Conservation (phyloP, 2,329 filamentous ascomycete species). For the Botrytis paeoniae region DNA sequence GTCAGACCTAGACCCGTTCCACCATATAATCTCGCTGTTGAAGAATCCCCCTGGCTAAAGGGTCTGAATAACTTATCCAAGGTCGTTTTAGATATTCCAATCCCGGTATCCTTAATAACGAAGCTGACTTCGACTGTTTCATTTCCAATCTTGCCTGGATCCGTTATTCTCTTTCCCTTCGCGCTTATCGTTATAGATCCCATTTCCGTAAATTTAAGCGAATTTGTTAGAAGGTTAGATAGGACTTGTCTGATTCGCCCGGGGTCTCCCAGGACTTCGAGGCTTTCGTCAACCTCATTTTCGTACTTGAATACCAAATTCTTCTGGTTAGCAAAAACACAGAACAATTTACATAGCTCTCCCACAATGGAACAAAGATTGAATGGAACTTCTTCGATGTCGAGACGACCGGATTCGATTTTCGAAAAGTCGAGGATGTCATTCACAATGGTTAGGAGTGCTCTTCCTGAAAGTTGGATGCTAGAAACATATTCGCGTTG, state of each 20-base stretch:
- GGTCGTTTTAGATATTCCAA: conserved; percentile 66
- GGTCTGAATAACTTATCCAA: conserved; percentile 72
- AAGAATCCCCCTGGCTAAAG: conserved; percentile 75
- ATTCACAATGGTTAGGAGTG: conserved; percentile 55
- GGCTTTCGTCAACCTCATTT: conserved; percentile 63
- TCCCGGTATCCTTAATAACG: conserved; percentile 72
- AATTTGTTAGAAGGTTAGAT: conserved; percentile 77
- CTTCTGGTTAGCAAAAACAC: conserved; percentile 62
- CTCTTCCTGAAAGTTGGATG: conserved; percentile 30
- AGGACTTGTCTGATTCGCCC: conserved; percentile 73
- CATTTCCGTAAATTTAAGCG: conserved; percentile 76
- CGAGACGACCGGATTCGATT: conserved; percentile 69
- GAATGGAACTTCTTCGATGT: conserved; percentile 67
- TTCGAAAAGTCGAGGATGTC: conserved; percentile 72
- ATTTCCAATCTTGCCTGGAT: conserved; percentile 34
- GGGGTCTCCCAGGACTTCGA: conserved; percentile 63
- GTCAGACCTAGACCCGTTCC: conserved; percentile 75
- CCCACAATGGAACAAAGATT: conserved; percentile 44
- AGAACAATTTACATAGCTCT: conserved; percentile 59
- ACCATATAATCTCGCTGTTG: conserved; percentile 75
- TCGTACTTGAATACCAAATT: conserved; percentile 53
- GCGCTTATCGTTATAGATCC: conserved; percentile 53
- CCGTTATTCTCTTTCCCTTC: conserved; percentile 31
- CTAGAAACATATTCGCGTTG: conserved; percentile 31
- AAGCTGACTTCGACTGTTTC: conserved; percentile 55